phyloP scores from a whole-genome alignment of 495 filamentous ascomycete species.

The Neurospora sp. region DNA sequence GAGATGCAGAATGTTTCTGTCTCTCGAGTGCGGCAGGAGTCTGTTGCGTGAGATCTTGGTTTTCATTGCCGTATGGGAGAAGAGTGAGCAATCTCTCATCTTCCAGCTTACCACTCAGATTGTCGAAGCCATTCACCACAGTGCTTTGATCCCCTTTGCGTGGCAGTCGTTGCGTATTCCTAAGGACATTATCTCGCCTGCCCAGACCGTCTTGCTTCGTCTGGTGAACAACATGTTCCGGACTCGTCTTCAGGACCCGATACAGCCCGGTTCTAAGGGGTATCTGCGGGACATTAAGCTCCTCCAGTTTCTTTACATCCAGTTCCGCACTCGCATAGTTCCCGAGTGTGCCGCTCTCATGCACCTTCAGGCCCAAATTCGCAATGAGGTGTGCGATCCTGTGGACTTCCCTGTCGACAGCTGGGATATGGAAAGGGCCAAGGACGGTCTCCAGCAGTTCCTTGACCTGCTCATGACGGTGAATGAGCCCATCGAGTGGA shows the following conservation, averaged over 20 bases:
- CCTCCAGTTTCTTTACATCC: conserved; percentile 81
- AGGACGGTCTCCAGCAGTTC: conserved; percentile 81
- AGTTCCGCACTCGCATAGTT: conserved; percentile 84
- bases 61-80: conserved; percentile 94
- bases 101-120: conserved; percentile 95
- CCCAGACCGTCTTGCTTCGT: conserved; percentile 84
- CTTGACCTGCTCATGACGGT: conserved; percentile 90
- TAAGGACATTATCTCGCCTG: conserved; percentile 92
- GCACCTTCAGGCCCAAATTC: conserved; percentile 84
- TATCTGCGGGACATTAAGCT: conserved; percentile 45
- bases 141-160: conserved; percentile 77
- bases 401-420: conserved; percentile 88
- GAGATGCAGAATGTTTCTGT: conserved; percentile 77
- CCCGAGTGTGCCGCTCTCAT: conserved; percentile 89
- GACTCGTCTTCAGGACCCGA: conserved; percentile 49
- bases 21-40: conserved; percentile 77
- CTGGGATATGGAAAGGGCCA: conserved; percentile 90
- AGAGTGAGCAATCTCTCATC: conserved; percentile 80
- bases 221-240: conserved; percentile 84
- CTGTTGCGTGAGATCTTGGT: conserved; percentile 83
- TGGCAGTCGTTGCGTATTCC: conserved; percentile 84
- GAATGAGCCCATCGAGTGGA: conserved; percentile 53
- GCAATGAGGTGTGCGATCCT: conserved; percentile 32
- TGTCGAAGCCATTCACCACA: conserved; percentile 80
- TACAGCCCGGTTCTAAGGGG: conserved; percentile 38